Conservation (phyloP, 805 yeast species). For the Starmerella floris region DNA sequence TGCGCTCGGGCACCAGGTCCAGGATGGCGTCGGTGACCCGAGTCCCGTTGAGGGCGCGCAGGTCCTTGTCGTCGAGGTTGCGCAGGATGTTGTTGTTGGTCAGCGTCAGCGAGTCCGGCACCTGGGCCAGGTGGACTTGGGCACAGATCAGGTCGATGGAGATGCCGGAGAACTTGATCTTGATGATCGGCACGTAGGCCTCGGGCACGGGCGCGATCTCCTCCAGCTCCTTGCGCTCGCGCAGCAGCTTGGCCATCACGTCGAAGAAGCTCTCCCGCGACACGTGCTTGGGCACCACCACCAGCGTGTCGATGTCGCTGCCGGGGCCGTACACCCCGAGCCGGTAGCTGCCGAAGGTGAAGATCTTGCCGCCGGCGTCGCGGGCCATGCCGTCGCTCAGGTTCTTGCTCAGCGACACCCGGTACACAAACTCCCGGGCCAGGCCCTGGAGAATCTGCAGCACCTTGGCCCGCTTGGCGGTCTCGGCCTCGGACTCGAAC, state of each 20-base stretch:
- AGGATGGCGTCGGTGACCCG: constrained; percentile 93
- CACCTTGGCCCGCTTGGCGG: constrained; percentile 65
- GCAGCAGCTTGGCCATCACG: constrained; percentile 57
- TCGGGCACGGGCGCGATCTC: constrained; percentile 91
- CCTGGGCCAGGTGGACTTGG: constrained; percentile 65
- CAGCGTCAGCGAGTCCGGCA: constrained; percentile 60
- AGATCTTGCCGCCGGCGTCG: constrained; percentile 97
- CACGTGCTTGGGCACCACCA: constrained; percentile 96
- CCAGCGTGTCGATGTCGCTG: constrained; percentile 88
- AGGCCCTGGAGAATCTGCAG: constrained; percentile 57
- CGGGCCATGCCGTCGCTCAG: constrained; percentile 96
- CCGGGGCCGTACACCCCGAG: constrained; percentile 97
- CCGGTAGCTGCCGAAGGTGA: constrained; percentile 87
- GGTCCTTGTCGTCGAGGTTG: constrained; percentile 82
- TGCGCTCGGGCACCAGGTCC: constrained; percentile 78
- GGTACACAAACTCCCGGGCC: constrained; percentile 68
- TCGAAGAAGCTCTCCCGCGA: constrained; percentile 78
- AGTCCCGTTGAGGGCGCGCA: constrained; percentile 86
- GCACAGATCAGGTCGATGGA: constrained; percentile 87
- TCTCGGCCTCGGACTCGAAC: constrained; percentile 76
- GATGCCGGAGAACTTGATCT: constrained; percentile 77
- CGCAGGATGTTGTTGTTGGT: constrained; percentile 73
- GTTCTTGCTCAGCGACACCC: constrained; percentile 65
- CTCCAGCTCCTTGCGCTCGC: constrained; percentile 67
- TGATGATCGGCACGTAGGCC: constrained; percentile 95